Percentiles rank a stretch among this genome's conserved stretches.
Conservation (phyloP, 1,284 basidiomycete species). For the Trichosporon sp. region DNA sequence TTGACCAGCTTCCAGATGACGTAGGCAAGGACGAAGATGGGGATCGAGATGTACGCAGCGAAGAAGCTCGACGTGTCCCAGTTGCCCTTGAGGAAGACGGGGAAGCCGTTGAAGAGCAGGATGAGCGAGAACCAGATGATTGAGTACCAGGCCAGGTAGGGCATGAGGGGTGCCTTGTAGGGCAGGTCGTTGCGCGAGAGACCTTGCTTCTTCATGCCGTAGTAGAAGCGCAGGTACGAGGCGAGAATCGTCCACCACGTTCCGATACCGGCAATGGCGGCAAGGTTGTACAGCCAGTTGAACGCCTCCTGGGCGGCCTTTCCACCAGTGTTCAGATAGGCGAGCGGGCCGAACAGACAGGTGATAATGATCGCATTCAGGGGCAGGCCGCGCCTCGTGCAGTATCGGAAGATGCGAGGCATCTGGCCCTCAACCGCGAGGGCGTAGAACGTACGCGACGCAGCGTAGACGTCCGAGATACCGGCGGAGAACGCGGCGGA, state of each 20-base stretch:
- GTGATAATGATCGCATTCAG: constrained; percentile 56
- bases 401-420: constrained; percentile 43
- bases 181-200: constrained; percentile 54
- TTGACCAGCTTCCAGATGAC: constrained; percentile 57
- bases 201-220: constrained; percentile 58
- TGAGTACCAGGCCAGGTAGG: constrained; percentile 16
- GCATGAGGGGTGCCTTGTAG: constrained; percentile 50
- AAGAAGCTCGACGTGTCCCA: constrained; percentile 44
- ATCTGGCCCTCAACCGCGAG: constrained; percentile 71
- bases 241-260: constrained; percentile 65
- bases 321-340: constrained; percentile 52
- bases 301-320: constrained; percentile 43
- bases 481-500: constrained; percentile 78
- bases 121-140: constrained; percentile 38
- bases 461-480: constrained; percentile 71
- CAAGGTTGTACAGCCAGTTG: constrained; percentile 61
- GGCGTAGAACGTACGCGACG: constrained; percentile 76
- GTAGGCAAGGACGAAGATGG: constrained; percentile 51
- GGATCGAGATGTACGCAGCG: constrained; percentile 47
- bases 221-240: constrained; percentile 68
- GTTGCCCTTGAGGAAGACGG: constrained; percentile 61
- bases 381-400: constrained; percentile 67
- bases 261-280: constrained; percentile 63
- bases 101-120: constrained; percentile 44
- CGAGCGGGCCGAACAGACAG: constrained; percentile 53